phyloP scores from a whole-genome alignment of 2,329 filamentous ascomycete species.

The Aschersonia sp. region DNA sequence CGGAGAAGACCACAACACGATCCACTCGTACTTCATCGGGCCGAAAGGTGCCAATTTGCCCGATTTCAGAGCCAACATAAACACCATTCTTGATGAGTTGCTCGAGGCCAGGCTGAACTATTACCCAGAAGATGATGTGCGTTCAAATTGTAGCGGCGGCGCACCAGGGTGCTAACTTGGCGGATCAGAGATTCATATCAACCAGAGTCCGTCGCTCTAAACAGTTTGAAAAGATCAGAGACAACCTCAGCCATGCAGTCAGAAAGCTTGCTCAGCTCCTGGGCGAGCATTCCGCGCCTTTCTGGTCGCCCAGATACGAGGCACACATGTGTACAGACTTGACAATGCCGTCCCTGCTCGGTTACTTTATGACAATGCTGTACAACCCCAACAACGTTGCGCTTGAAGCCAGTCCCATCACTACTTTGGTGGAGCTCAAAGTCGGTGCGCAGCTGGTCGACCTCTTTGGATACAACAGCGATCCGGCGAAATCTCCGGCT shows the following conservation, averaged over 20 bases:
- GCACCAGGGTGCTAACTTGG: neutral
- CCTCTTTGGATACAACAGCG: slow-evolving; percentile 27
- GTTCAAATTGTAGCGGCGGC: neutral
- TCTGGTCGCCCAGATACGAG: slow-evolving; percentile 30
- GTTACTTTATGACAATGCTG: slow-evolving; percentile 33
- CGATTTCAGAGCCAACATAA: slow-evolving; percentile 22
- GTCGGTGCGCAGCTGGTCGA: slow-evolving; percentile 29
- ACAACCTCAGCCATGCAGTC: slow-evolving; percentile 19
- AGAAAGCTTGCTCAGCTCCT: slow-evolving; percentile 20
- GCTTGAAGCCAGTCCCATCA: slow-evolving; percentile 28
- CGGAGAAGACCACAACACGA: slow-evolving; percentile 3
- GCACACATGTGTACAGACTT: slow-evolving; percentile 30
- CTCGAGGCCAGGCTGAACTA: slow-evolving; percentile 18
- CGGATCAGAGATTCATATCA: slow-evolving; percentile 19
- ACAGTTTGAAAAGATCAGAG: slow-evolving; percentile 17
- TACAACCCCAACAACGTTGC: slow-evolving; percentile 35
- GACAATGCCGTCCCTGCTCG: slow-evolving; percentile 26
- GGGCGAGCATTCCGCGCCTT: slow-evolving; percentile 27
- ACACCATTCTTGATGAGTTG: slow-evolving; percentile 22
- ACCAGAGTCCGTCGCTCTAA: slow-evolving; percentile 16
- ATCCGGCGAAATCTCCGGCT: slow-evolving; percentile 7
- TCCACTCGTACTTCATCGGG: slow-evolving; percentile 27
- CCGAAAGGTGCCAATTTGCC: slow-evolving; percentile 26
- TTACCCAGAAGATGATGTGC: slow-evolving; percentile 21
- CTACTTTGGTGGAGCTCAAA: slow-evolving; percentile 26